Conservation (phyloP, 1,284 basidiomycete genomes). For the Pterula multifida region DNA sequence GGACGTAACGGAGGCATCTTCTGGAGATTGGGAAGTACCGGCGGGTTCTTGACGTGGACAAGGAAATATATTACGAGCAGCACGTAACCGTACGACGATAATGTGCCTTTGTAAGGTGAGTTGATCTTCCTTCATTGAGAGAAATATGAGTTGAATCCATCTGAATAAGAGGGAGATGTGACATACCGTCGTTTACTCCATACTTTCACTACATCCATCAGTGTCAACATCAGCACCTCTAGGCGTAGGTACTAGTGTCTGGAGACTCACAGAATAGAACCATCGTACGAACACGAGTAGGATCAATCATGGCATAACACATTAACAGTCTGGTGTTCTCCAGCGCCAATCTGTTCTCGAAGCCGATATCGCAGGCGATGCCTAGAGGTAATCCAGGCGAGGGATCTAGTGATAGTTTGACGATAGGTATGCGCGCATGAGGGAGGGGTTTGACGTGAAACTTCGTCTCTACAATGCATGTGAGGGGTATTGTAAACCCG, state of each 20-base stretch:
- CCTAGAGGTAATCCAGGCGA: conserved; percentile 82
- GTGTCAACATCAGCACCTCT: background rate
- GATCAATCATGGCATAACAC: conserved; percentile 97
- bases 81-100: conserved; percentile 97
- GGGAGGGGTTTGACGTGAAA: conserved; percentile 95
- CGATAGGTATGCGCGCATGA: conserved; percentile 96
- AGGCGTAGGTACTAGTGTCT: conserved; percentile 1
- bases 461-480: conserved; percentile 66
- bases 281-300: conserved; percentile 84
- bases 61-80: conserved; percentile 96
- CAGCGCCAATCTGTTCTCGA: conserved; percentile 92
- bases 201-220: conserved; percentile 69
- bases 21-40: conserved; percentile 86
- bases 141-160: background rate
- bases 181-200: conserved; percentile 93
- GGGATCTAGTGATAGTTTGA: conserved; percentile 89
- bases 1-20: conserved; percentile 79
- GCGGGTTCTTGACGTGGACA: conserved; percentile 92
- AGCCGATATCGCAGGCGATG: conserved; percentile 96
- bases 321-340: conserved; percentile 94
- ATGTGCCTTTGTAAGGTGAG: conserved; percentile 91
- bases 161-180: conserved; percentile 11
- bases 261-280: conserved; percentile 82
- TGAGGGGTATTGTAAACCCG: conserved; percentile 4
- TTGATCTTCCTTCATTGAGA: conserved; percentile 75